Evolutionary conservation across 2,329 filamentous ascomycete species (phyloP), one percentile per base, ranked within the genome.

Genomic region (Madurella mycetomatis): DNA sequence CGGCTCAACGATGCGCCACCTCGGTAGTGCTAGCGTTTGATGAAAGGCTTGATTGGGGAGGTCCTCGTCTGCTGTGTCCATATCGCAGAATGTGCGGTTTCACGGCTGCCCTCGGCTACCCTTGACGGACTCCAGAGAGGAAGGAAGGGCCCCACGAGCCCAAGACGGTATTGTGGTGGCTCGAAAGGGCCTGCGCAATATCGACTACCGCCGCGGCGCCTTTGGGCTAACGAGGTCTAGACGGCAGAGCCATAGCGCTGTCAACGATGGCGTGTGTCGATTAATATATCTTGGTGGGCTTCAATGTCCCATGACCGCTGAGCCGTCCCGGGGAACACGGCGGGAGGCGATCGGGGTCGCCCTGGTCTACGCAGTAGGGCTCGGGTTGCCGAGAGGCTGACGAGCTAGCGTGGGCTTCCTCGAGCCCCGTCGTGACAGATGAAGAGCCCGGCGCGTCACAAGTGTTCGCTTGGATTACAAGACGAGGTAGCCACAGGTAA

Each of bases 221-320:
- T 17, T 17, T 39, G 43, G 30, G 43, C 51, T 43, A 49, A 43
- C 31, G 51, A 37, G 37, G 47, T 54, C 47, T 51, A 41, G 45
- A 56, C n/a, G 47, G 31, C 34, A 25, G 34, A 45, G 42, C 31
- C 37, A 30, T 19, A 32, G 40, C 39, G 31, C 42, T 48, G 42
- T 45, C 49, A 46, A 44, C 37, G 47, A 51, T 48, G 45, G 49
- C 49, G 46, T 58, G 55, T 54, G 53, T 31, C 51, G 58, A 55
- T 58, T 60, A 58, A 60, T 60, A 58, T 58, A 49, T 53, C 34
- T 17, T 9, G 7, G 45, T 50, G 48, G 51, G 46, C 39, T 51
- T 13, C n/a, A n/a, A 37, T 51, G 53, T 55, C 58, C 55, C 58
- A 58, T 60, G 58, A 60, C 53, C 46, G 41, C 34, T 51, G 51